Percentiles rank a stretch among this genome's conserved stretches.
These are phyloP conservation scores for Suaeda aralocaspica DNA, from an alignment of 148 eudicot genomes.

Conservation along the genomic window DNA sequence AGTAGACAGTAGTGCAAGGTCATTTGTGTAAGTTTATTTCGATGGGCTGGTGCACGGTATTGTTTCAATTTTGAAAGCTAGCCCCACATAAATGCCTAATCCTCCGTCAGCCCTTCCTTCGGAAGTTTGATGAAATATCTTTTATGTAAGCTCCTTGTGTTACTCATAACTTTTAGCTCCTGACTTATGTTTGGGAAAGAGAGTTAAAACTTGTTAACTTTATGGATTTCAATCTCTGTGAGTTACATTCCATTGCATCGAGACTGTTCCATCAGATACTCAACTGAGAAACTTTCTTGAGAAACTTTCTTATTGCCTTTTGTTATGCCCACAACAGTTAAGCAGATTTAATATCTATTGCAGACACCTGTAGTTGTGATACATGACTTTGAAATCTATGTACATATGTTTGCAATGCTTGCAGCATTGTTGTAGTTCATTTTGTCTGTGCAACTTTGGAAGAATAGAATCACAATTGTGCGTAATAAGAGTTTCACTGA, in stretches of 20 bases:
- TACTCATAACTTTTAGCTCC: not conserved
- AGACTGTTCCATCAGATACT: not conserved
- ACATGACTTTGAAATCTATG: not conserved
- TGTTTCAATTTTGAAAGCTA: not conserved
- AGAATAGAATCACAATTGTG: not conserved
- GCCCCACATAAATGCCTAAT: too few relatives aligned
- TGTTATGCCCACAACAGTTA: not conserved
- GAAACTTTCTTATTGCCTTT: constrained; percentile 2
- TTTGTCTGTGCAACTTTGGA: not conserved
- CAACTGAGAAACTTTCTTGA: not conserved
- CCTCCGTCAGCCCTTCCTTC: too few relatives aligned
- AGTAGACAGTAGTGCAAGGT: too few relatives aligned
- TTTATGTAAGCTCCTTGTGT: not conserved
- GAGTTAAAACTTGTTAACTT: not conserved
- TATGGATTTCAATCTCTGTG: not conserved
- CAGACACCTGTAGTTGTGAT: not conserved
- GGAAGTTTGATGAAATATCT: not conserved
- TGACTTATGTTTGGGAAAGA: not conserved
- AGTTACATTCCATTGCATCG: not conserved
- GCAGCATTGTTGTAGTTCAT: not conserved
- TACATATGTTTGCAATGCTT: not conserved
- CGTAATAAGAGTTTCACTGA: constrained; percentile 1
- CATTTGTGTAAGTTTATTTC: too few relatives aligned
- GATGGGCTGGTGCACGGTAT: not conserved
- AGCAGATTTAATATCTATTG: not conserved